Base-by-base conservation (phyloP, 371 early-diverging fungal species). In the Basidiobolus meristosporus region DNA sequence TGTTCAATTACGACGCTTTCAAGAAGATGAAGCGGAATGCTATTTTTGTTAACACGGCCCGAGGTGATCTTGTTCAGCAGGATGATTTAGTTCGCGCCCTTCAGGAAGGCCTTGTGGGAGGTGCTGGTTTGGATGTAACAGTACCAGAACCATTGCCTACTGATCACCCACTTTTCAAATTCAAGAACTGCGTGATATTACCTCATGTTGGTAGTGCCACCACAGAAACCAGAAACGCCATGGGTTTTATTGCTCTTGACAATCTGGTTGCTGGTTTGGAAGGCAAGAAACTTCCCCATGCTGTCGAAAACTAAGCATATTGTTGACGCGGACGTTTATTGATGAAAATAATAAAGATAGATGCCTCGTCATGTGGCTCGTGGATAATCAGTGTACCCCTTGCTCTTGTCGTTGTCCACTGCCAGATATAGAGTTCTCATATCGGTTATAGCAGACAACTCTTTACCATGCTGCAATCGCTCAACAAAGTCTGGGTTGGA, bases 81-180 rank as follows among this genome's bases (percentile, higher is more conserved):
- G 67, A 66, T 29, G 85, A 66, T 45, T 53, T 90, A 22, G 61
- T 70, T 20, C 60, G 54, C 3, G 88, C 87, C 3, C 51, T 90
- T 35, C 54, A 69, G 12, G 62, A 67, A n/a, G 61, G 63, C 0
- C 44, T 53, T 33, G 53, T 82, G 32, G 82, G 66, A 10, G 72
- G 70, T 17, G 83, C 70, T 3, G 90, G 82, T 20, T 50, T 89
- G 38, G 90, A 90, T 54, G 90, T 89, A 7, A 85, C 86, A 0
- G 73, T 73, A 15, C 90, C 90, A 0, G 91, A 90, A 46, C 90
- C 90, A 5, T 46, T 90, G 42, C 66, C 72, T 2, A 38, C 54
- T 1, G 56, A 63, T 21, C 65, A 78, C 52, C 58, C 63, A 39
- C 51, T 90, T 14, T 59, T 71, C 9, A 37, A 52, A 14, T 68